Conservation (phyloP, 2,329 filamentous ascomycete genomes). For the Xylariales sp. region DNA sequence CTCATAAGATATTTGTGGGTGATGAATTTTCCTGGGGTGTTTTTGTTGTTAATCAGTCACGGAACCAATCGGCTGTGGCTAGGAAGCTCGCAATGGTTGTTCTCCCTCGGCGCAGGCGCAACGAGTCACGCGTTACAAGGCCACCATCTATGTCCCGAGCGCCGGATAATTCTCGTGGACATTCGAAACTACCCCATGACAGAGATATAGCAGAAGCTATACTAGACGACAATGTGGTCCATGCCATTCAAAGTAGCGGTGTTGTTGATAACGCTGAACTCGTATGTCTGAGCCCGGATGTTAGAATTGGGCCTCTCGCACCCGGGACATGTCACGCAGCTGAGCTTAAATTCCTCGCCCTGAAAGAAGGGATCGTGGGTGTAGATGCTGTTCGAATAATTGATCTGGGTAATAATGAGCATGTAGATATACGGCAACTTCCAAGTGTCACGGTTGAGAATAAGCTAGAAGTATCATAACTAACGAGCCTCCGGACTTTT, state of each 20-base stretch:
- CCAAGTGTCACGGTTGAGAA: constrained; percentile 72
- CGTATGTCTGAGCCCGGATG: constrained; percentile 80
- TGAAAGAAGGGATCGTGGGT: constrained; percentile 73
- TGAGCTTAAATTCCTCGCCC: constrained; percentile 77
- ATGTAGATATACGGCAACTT: constrained; percentile 80
- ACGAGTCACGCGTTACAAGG: constrained; percentile 64
- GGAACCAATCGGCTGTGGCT: constrained; percentile 53
- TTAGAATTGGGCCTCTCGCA: constrained; percentile 77
- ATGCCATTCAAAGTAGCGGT: constrained; percentile 76
- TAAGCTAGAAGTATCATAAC: constrained; percentile 27
- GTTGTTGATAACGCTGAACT: constrained; percentile 73
- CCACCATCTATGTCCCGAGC: constrained; percentile 65
- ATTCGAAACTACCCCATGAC: constrained; percentile 40
- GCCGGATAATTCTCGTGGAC: constrained; percentile 36
- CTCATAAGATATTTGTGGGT: constrained; percentile 66
- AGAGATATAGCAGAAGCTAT: constrained; percentile 71
- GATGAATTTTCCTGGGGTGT: constrained; percentile 78
- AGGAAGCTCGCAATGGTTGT: constrained; percentile 78
- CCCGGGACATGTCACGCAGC: constrained; percentile 79
- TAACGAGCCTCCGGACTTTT: background rate
- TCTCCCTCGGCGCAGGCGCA: constrained; percentile 72
- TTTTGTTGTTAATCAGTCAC: constrained; percentile 79
- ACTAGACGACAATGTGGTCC: constrained; percentile 76
- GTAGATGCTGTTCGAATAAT: constrained; percentile 79
- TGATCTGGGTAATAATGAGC: constrained; percentile 79